Conservation (phyloP, 1,284 basidiomycete genomes). For the Ganoderma multipileum region DNA sequence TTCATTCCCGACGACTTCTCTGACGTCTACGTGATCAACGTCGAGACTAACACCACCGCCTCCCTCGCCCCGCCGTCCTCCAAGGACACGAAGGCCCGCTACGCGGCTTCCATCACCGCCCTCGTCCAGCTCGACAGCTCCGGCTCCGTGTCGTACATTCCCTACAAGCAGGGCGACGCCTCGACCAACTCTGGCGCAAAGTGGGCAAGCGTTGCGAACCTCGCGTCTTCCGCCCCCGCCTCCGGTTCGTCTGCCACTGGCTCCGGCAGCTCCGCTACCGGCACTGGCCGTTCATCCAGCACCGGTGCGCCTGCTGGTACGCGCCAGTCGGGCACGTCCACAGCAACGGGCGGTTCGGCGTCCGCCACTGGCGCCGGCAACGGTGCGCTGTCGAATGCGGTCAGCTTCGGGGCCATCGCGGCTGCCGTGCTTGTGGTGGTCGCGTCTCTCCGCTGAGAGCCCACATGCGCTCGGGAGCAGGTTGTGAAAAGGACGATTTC, state of each 20-base stretch:
- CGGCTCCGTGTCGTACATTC: constrained; percentile 74
- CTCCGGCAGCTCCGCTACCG: constrained; percentile 7
- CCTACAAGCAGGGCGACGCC: constrained; percentile 59
- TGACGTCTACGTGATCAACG: constrained; percentile 81
- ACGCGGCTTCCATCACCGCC: constrained; percentile 73
- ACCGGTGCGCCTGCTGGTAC: constrained; percentile 4
- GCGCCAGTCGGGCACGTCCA: not conserved
- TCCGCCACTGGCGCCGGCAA: constrained; percentile 15
- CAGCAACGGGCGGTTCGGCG: constrained; percentile 13
- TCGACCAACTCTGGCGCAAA: constrained; percentile 52
- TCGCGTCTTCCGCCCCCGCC: constrained; percentile 38
- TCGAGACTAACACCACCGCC: constrained; percentile 82
- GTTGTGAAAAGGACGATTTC: not conserved
- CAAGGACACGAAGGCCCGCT: constrained; percentile 72
- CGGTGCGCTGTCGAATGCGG: constrained; percentile 19
- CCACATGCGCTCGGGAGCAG: not conserved
- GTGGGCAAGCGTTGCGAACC: constrained; percentile 53
- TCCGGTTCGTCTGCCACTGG: constrained; percentile 19
- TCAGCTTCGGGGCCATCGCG: constrained; percentile 15
- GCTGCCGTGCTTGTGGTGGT: constrained; percentile 20
- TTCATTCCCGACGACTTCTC: constrained; percentile 87
- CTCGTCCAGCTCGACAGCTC: constrained; percentile 80
- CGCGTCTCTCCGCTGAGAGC: constrained; percentile 3
- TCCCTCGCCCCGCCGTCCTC: constrained; percentile 70
- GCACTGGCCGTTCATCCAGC: not conserved